Base-by-base conservation (phyloP, 225 moss, liverwort and hornwort genomes). In the Thuidium tamariscinum region DNA sequence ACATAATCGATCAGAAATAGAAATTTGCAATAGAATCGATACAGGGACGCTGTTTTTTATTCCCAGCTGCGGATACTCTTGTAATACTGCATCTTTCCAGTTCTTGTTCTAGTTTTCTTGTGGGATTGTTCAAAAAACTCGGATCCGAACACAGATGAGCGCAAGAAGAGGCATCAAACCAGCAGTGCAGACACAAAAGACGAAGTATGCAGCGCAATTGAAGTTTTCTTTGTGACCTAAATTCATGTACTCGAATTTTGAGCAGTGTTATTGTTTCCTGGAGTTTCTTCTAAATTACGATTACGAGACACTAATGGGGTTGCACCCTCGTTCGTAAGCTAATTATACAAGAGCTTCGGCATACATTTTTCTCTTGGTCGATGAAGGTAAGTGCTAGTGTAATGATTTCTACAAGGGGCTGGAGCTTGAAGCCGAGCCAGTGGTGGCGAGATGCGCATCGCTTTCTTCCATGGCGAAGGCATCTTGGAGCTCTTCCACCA, bases 401-500 rank as follows among this genome's bases (percentile, higher is more conserved):
- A 57, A 26, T 55, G 57, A 51, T 86, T 52, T 63, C 75, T 89
- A 85, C 67, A 83, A 5, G 11, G 78, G 87, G 10, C 87, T 75
- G 69, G 86, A 89, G 82, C 51, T 84, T 25, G 37, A 69, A 80
- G 49, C 30, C n/a, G 74, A 88, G 52, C 25, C 57, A n/a, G 73
- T 83, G 41, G 87, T 82, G 64, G 51, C 26, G 61, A 88, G 41
- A 41, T 77, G 76, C 3, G 36, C 80, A 29, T 64, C 54, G 2
- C 29, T 74, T 60, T 86, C 82, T 82, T 90, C 88, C 70, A 92
- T 34, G 30, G 67, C 74, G 49, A 92, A 79, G 68, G 90, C 93
- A 16, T 86, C 88, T 42, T 82, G 85, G 59, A 94, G 92, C 56
- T 87, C 88, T 27, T 78, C 78, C 71, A 92, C 89, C 16, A 92